Conservation (phyloP, 768 basidiomycete species). For the Terana coerulea region DNA sequence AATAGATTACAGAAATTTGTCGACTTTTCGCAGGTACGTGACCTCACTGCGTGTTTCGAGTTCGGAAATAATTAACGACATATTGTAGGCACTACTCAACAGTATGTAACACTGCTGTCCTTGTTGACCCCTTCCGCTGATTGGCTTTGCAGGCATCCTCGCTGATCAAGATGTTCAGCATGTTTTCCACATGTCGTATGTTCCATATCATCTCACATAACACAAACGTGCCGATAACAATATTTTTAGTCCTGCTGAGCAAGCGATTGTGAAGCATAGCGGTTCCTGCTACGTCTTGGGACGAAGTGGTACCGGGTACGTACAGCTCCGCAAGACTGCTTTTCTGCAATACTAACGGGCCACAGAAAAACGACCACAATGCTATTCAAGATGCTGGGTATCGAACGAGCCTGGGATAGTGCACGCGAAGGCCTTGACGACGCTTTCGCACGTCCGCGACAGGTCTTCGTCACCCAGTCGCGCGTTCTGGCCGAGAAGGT, state of each 20-base stretch:
- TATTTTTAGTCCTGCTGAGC: slow-evolving; percentile 39
- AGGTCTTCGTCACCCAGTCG: slow-evolving; percentile 74
- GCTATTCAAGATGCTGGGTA: slow-evolving; percentile 72
- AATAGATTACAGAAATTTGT: slow-evolving; percentile 29
- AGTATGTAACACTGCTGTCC: too few species aligned
- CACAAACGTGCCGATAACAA: not conserved
- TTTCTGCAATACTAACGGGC: not conserved
- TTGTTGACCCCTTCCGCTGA: too few species aligned
- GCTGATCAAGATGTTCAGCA: slow-evolving; percentile 42
- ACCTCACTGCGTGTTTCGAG: not conserved
- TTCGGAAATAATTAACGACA: not conserved
- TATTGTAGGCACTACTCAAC: slow-evolving; percentile 5
- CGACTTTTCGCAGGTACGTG: slow-evolving; percentile 24
- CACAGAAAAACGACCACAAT: slow-evolving; percentile 73
- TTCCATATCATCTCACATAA: not conserved
- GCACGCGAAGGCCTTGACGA: slow-evolving; percentile 27
- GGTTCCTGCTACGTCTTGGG: slow-evolving; percentile 67
- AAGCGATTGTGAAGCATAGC: slow-evolving; percentile 55
- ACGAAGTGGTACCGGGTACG: slow-evolving; percentile 71
- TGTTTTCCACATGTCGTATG: slow-evolving; percentile 31
- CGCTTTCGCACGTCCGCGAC: slow-evolving; percentile 43
- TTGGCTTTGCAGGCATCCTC: slow-evolving; percentile 37
- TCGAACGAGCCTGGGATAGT: slow-evolving; percentile 51
- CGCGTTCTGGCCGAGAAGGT: slow-evolving; percentile 62
- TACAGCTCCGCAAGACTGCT: not conserved